phyloP scores from a whole-genome alignment of 2,329 filamentous ascomycete genomes.

The Pezicula radicicola region DNA sequence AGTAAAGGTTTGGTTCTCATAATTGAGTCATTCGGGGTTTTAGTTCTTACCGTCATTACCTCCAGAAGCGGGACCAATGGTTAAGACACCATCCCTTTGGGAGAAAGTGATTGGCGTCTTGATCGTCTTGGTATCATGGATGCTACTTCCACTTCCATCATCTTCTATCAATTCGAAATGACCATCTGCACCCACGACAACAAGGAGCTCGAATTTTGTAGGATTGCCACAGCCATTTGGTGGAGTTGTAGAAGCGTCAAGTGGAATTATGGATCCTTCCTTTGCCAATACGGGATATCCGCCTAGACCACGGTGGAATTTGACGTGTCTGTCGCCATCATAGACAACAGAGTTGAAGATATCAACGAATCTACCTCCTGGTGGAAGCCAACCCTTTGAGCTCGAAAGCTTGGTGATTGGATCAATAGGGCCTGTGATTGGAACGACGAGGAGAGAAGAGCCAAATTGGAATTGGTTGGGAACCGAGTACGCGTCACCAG shows the following conservation, averaged over 20 bases:
- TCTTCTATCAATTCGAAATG: slow-evolving; percentile 49
- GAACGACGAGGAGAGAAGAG: slow-evolving; percentile 50
- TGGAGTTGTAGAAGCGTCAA: slow-evolving; percentile 42
- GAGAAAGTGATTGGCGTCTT: not conserved
- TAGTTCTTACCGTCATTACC: too few species aligned
- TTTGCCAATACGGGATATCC: slow-evolving; percentile 50
- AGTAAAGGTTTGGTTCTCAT: too few species aligned
- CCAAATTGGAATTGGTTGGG: slow-evolving; percentile 61
- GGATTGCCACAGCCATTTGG: slow-evolving; percentile 47
- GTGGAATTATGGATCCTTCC: slow-evolving; percentile 55
- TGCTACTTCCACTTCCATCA: not conserved
- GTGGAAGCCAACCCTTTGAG: slow-evolving; percentile 55
- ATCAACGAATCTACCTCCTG: slow-evolving; percentile 47
- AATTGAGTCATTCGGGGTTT: too few species aligned
- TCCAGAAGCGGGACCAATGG: not conserved
- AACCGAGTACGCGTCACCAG: slow-evolving; percentile 50
- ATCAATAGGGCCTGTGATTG: slow-evolving; percentile 51
- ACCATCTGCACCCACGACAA: slow-evolving; percentile 45
- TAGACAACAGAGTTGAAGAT: slow-evolving; percentile 57
- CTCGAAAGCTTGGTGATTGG: slow-evolving; percentile 41
- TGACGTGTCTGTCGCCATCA: slow-evolving; percentile 50
- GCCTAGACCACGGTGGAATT: slow-evolving; percentile 46
- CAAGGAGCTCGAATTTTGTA: slow-evolving; percentile 42
- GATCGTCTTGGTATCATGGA: not conserved
- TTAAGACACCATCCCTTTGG: not conserved